A percentile compares a stretch with the other conserved stretches of the same genome.
These are phyloP conservation scores for Chaetoceros muelleri DNA, from an alignment of 108 stramenopile genomes.

Conservation along the genomic window DNA sequence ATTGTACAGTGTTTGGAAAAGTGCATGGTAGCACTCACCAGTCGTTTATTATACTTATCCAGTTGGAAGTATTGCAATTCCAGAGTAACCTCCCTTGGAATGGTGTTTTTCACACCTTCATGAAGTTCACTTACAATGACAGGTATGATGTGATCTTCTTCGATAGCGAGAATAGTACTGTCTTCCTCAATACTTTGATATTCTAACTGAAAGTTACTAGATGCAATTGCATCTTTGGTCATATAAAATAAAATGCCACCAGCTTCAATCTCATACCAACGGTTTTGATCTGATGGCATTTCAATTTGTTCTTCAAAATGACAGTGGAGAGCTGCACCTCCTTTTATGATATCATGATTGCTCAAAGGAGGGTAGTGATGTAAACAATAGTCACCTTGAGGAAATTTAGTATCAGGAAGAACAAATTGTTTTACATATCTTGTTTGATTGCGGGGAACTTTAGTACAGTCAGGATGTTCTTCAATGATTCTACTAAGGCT, in stretches of 20 bases:
- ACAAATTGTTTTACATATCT: constrained; percentile 29
- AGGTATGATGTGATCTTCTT: constrained; percentile 47
- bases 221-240: constrained; percentile 50
- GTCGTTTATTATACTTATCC: constrained; percentile 39
- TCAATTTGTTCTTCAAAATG: constrained; percentile 62
- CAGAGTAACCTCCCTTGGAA: constrained; percentile 47
- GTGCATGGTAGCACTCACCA: constrained; percentile 45
- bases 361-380: too few species aligned
- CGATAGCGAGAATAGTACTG: constrained; percentile 22
- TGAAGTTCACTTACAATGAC: constrained; percentile 38
- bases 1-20: constrained; percentile 61
- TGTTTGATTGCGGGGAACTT: constrained; percentile 23
- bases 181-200: constrained; percentile 14
- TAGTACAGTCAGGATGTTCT: constrained; percentile 55
- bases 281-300: constrained; percentile 14
- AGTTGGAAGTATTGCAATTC: constrained; percentile 63
- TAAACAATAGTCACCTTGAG: constrained; percentile 22
- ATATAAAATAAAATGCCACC: constrained; percentile 33
- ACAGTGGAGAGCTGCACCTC: constrained; percentile 40
- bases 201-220: constrained; percentile 14
- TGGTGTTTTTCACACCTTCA: constrained; percentile 35
- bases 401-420: constrained; percentile 12
- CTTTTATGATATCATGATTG: too few species aligned
- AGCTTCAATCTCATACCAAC: constrained; percentile 70
- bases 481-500: constrained; percentile 62